Evolutionary conservation across 2,329 filamentous ascomycete species (phyloP).

Genomic region (Mollisiaceae sp.): DNA sequence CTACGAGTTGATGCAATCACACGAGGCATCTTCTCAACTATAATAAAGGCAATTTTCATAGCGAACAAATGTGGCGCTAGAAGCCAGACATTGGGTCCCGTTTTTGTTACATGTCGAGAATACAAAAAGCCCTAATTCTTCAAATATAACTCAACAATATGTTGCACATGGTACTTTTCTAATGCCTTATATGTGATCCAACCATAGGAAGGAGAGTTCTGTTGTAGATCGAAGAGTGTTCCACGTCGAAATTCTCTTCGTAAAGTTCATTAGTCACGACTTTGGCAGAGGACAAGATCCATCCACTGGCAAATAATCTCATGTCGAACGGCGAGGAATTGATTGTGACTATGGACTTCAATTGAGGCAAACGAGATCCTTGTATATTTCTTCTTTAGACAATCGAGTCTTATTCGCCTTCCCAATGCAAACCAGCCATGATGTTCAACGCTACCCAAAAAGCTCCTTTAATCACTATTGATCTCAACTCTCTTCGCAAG

Average conservation of each 20-base stretch:
- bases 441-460: no score
- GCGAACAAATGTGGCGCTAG: neutral
- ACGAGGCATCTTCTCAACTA: neutral
- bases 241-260: no score
- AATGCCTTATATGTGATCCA: neutral
- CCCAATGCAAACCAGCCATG: neutral
- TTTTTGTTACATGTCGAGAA: neutral
- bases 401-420: neutral
- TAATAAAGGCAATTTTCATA: neutral
- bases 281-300: neutral
- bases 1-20: neutral
- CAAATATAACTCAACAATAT: neutral
- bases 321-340: neutral
- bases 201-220: no score
- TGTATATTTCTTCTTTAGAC: neutral
- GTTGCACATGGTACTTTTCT: neutral
- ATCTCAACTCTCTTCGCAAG: constrained; percentile 70
- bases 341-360: neutral
- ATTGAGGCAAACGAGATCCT: neutral
- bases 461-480: constrained; percentile 14
- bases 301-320: neutral
- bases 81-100: neutral
- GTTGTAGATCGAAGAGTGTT: no score
- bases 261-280: neutral
- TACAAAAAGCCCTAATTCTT: no score